These are phyloP conservation scores for Malus domestica DNA, from an alignment of 306 rosid genomes.

Conservation along the genomic window ASM211411v1 NC_041792.1:27420907-27421406, in stretches of 20 bases:
- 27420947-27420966: no score
- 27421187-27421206: not conserved
- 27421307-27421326: conserved; percentile 22
- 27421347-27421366: conserved; percentile 43
- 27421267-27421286: conserved; percentile 3
- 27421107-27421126: conserved; percentile 37
- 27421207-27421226: no score
- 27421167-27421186: conserved; percentile 26
- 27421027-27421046: no score
- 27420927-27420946: no score
- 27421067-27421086: not conserved
- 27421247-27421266: not conserved
- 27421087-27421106: not conserved
- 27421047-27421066: not conserved
- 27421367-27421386: no score
- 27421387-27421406: no score
- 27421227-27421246: not conserved
- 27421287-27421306: conserved; percentile 24
- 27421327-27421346: conserved; percentile 29
- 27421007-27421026: no score
- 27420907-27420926: no score
- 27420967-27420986: no score
- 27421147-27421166: conserved; percentile 44
- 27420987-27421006: no score
- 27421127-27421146: conserved; percentile 39